Percentiles rank a stretch among this genome's conserved stretches.
phyloP scores from a whole-genome alignment of 106 monocot species.

The Amphibolis antarctica region DNA sequence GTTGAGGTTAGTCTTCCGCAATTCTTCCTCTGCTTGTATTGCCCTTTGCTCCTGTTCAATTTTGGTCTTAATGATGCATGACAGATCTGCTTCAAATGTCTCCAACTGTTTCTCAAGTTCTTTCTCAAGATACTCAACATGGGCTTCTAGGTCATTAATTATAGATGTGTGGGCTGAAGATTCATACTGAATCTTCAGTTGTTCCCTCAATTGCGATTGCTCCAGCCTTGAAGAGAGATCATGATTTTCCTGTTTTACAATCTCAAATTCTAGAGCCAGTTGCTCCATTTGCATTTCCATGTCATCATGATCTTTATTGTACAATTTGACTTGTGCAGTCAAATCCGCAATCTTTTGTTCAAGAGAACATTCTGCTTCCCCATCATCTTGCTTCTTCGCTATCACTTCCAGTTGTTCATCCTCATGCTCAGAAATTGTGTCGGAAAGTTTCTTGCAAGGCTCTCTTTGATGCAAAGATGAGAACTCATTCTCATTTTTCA shows the following conservation, averaged over 20 bases:
- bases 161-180: conserved; percentile 74
- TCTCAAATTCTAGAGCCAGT: conserved; percentile 93
- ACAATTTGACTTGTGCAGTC: conserved; percentile 62
- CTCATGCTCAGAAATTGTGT: conserved; percentile 23
- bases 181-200: conserved; percentile 90
- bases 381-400: conserved; percentile 28
- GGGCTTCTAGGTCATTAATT: conserved; percentile 80
- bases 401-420: conserved; percentile 40
- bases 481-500: conserved; percentile 3
- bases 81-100: conserved; percentile 53
- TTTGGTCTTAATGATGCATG: conserved; percentile 29
- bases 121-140: conserved; percentile 65
- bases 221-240: conserved; percentile 60
- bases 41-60: conserved; percentile 78
- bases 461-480: conserved; percentile 10
- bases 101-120: conserved; percentile 56
- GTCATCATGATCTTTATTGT: conserved; percentile 84
- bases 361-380: conserved; percentile 18
- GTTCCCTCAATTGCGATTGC: conserved; percentile 75
- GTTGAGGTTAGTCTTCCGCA: conserved; percentile 48
- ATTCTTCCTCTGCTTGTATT: conserved; percentile 57
- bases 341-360: conserved; percentile 50
- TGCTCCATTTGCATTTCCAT: conserved; percentile 98
- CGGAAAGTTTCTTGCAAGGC: conserved; percentile 15
- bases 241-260: conserved; percentile 95